Base-by-base conservation (phyloP, 2,329 filamentous ascomycete species). In the Celoporthe dispersa region DNA sequence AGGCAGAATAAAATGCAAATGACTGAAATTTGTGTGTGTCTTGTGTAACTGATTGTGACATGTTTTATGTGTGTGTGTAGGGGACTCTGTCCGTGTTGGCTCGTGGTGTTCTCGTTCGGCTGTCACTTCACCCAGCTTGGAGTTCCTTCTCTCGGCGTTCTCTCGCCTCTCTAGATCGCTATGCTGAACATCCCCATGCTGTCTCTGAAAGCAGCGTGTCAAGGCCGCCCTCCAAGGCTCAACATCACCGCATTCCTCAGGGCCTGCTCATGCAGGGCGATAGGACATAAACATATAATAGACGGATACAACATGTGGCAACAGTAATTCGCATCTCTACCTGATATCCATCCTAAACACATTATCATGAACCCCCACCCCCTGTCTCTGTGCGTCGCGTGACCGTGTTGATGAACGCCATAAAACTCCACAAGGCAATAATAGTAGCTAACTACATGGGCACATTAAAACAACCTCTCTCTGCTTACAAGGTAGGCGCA, bases 1-100 rank as follows among this genome's bases (percentile, higher is more conserved):
- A 67, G 64, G 70, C 64, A 71, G 60, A 71, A 71, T 57, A 67
- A 55, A 70, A 70, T 62, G 33, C 68, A 70, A 71, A 60, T 71
- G 64, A 67, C 61, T 62, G 63, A 71, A 64, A 33, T 25, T 25
- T 31, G 51, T 55, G 22, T 55, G 22, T 33, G 14, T 22, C n/a
- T 57, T 14, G 35, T 16, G 51, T 57, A 19, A n/a, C 14, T 28
- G 16, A 53, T 31, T 19, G 33, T 33, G 51, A 57, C 33, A 22
- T 57, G 33, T 41, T 39, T 9, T 55, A 4, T 31, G 7, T 7
- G 44, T n/a, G 19, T 48, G 33, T 8, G 3, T 5, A 39, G 37
- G n/a, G 51, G 3, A 1, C 14, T 55, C 11, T 14, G 51, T 55
- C 51, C 51, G 11, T 55, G 12, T 4, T 55, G 51, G 11, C 25